These are phyloP conservation scores for Penicillium robsamsonii DNA, from an alignment of 495 filamentous ascomycete genomes.

Conservation along the genomic window DNA sequence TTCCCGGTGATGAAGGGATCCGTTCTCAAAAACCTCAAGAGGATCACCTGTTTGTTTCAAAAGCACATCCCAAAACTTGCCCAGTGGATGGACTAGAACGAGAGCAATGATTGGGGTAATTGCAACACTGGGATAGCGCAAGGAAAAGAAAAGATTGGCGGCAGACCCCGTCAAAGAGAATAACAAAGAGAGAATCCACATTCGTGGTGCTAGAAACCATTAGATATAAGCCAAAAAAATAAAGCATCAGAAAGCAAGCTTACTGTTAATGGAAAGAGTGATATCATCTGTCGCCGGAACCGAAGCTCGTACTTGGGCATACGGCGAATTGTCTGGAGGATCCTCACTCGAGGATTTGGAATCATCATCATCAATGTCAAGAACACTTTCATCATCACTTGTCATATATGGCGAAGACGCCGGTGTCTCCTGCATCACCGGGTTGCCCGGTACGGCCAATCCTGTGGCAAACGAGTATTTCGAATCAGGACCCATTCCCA, in stretches of 20 bases:
- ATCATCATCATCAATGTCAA: conserved; percentile 27
- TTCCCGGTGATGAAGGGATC: conserved; percentile 27
- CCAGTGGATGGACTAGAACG: conserved; percentile 76
- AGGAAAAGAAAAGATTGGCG: conserved; percentile 79
- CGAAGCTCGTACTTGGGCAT: conserved; percentile 74
- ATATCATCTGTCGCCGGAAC: conserved; percentile 72
- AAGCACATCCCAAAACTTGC: conserved; percentile 70
- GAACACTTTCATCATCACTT: conserved; percentile 26
- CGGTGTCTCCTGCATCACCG: conserved; percentile 23
- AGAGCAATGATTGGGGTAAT: conserved; percentile 84
- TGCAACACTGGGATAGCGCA: conserved; percentile 81
- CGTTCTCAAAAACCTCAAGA: conserved; percentile 45
- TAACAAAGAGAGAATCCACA: conserved; percentile 75
- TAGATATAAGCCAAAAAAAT: neutral
- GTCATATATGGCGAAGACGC: conserved; percentile 21
- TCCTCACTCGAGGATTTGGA: conserved; percentile 25
- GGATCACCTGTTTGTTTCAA: conserved; percentile 64
- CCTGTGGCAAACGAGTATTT: conserved; percentile 34
- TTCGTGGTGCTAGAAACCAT: conserved; percentile 57
- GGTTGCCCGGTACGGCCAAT: conserved; percentile 25
- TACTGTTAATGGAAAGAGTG: conserved; percentile 70
- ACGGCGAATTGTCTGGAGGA: conserved; percentile 38
- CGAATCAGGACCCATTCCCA: conserved; percentile 31
- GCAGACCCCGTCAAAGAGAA: conserved; percentile 79
- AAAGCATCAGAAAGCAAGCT: neutral